phyloP scores from a whole-genome alignment of 306 rosid genomes.

The Oemleria cerasiformis region DNA sequence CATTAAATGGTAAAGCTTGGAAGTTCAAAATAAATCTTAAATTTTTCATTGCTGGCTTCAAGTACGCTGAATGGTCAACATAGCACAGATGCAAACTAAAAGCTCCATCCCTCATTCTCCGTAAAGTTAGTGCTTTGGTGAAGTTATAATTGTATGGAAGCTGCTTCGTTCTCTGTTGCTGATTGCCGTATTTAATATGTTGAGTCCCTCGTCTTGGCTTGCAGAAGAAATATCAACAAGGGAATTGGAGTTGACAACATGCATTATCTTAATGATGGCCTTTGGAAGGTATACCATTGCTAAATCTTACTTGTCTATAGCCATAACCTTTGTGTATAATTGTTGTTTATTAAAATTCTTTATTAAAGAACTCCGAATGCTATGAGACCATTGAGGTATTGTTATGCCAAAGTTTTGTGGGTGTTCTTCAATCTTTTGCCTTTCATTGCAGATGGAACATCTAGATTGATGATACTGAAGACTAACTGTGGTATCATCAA shows the following conservation, averaged over 20 bases:
- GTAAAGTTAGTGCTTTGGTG: neutral
- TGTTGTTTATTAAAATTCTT: neutral
- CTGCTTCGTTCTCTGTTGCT: neutral
- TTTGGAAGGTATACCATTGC: conserved; percentile 79
- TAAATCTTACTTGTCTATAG: conserved; percentile 11
- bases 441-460: conserved; percentile 61
- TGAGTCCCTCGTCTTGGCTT: conserved; percentile 26
- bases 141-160: neutral
- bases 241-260: conserved; percentile 97
- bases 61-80: neutral
- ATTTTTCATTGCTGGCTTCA: neutral
- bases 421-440: neutral
- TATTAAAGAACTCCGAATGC: neutral
- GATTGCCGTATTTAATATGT: conserved; percentile 19
- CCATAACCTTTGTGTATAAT: neutral
- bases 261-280: conserved; percentile 98
- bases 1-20: neutral
- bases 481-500: conserved; percentile 8
- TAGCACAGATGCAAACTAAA: neutral
- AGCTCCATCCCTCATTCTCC: neutral
- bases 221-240: conserved; percentile 84
- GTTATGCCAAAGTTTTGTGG: neutral
- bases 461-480: conserved; percentile 56
- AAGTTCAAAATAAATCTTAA: neutral
- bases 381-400: neutral